These are phyloP conservation scores for Cutaneotrichosporon dermatis DNA, from an alignment of 1,284 basidiomycete genomes.

Conservation along the genomic window DNA sequence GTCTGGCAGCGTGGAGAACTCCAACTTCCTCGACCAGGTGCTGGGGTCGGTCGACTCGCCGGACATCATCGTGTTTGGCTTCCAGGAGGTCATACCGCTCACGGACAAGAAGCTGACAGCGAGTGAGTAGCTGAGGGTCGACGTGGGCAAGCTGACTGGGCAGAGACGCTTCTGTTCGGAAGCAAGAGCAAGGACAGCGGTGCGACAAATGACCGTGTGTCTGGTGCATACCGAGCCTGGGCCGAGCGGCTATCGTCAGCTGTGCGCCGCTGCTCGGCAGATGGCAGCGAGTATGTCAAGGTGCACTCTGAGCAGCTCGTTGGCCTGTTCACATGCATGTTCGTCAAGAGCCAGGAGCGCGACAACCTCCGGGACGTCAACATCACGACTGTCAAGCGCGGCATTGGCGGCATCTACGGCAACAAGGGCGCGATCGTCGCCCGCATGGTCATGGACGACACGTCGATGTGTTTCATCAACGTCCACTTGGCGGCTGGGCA, in stretches of 20 bases:
- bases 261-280: slow-evolving; percentile 60
- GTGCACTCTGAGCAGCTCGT: slow-evolving; percentile 84
- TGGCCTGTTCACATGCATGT: slow-evolving; percentile 82
- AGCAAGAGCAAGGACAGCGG: slow-evolving; percentile 58
- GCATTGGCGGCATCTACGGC: slow-evolving; percentile 86
- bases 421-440: slow-evolving; percentile 96
- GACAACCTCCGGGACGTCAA: slow-evolving; percentile 63
- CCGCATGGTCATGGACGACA: slow-evolving; percentile 84
- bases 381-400: slow-evolving; percentile 75
- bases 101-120: slow-evolving; percentile 87
- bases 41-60: slow-evolving; percentile 67
- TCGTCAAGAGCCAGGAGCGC: slow-evolving; percentile 55
- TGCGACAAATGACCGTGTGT: slow-evolving; percentile 59
- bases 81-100: slow-evolving; percentile 93
- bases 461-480: slow-evolving; percentile 90
- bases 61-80: slow-evolving; percentile 87
- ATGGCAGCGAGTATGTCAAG: slow-evolving; percentile 66
- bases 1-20: slow-evolving; percentile 59
- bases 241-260: slow-evolving; percentile 72
- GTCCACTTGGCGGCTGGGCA: slow-evolving; percentile 95
- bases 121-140: slow-evolving; percentile 50
- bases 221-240: slow-evolving; percentile 81
- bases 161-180: slow-evolving; percentile 72
- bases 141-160: neutral
- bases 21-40: slow-evolving; percentile 66